Base-by-base conservation (phyloP, 225 moss, liverwort and hornwort genomes). In the Pseudoscleropodium purum region DNA sequence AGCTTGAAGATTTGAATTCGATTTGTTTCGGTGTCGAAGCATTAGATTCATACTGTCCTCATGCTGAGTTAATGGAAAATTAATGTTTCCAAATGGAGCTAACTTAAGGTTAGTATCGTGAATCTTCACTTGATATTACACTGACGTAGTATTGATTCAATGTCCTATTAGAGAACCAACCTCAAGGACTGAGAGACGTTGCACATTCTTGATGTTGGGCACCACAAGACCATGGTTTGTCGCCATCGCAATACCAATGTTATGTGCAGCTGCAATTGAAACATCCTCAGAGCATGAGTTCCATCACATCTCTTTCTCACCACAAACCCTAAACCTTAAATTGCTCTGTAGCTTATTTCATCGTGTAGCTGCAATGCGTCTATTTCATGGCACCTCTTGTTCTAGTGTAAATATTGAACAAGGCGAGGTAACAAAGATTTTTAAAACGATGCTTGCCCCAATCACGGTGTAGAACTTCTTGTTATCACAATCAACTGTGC, bases 141-240 rank as follows among this genome's bases (percentile, higher is more conserved):
- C 23, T 20, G 8, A 65, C 26, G 49, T 36, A 25, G 7, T 19
- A 29, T n/a, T 54, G 29, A 51, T 5, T 84, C 69, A 39, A 56
- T 54, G 39, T 41, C 39, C 37, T 27, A 9, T 10, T 59, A 52
- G 7, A 61, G 31, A 61, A 89, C 72, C 26, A n/a, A 99, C 99
- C 92, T 96, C 94, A 45, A 94, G 91, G 39, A 99, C 90, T n/a
- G 97, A 95, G 72, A 97, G 92, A 20, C 91, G 89, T 75, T 97
- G 95, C 51, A 99, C 97, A 84, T 97, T 94, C 92, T 99, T 99
- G 81, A 99, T 92, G 80, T 97, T 97, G 59, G 99, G 99, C 86
- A 99, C 99, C 65, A 96, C 99, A n/a, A 99, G 99, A 36, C 99
- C 99, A 37, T 91, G 89, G 88, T 74, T 90, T 79, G 97, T 97